A percentile compares a stretch with the other conserved stretches of the same genome.
These are phyloP conservation scores for Echria macrotheca DNA, from an alignment of 495 filamentous ascomycete genomes.

Conservation along the genomic window DNA sequence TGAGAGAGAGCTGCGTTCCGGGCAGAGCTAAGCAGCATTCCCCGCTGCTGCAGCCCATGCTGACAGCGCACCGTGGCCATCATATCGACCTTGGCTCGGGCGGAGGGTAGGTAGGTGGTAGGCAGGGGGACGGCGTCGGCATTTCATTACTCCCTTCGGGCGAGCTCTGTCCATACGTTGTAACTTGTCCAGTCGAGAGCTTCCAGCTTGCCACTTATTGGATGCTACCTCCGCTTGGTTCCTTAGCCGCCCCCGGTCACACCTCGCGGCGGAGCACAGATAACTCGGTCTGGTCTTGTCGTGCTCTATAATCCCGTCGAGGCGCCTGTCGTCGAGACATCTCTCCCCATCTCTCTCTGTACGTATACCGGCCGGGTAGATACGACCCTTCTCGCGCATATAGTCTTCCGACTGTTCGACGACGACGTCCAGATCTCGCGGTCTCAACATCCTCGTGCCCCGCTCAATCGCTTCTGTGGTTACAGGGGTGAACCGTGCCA, in stretches of 20 bases:
- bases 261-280: slow-evolving; percentile 8
- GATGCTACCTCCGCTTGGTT: slow-evolving; percentile 12
- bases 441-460: not conserved
- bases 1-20: slow-evolving; percentile 9
- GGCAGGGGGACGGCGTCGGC: slow-evolving; percentile 1
- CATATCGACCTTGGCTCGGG: too few species aligned
- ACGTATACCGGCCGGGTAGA: too few species aligned
- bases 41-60: too few species aligned
- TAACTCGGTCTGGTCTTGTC: not conserved
- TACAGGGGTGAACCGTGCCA: slow-evolving; percentile 9
- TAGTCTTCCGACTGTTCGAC: too few species aligned
- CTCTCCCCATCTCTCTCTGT: too few species aligned
- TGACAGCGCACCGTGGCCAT: too few species aligned
- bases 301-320: not conserved
- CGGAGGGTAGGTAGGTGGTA: not conserved
- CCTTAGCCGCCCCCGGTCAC: slow-evolving; percentile 13
- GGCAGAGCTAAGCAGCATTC: too few species aligned
- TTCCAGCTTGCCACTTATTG: too few species aligned
- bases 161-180: not conserved
- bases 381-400: too few species aligned
- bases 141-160: not conserved
- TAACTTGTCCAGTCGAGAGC: too few species aligned
- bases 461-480: not conserved
- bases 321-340: not conserved
- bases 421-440: not conserved